Evolutionary conservation across 2,329 filamentous ascomycete species (phyloP), one percentile per base, ranked within the genome.

Genomic region (Cryoendolithus antarcticus): DNA sequence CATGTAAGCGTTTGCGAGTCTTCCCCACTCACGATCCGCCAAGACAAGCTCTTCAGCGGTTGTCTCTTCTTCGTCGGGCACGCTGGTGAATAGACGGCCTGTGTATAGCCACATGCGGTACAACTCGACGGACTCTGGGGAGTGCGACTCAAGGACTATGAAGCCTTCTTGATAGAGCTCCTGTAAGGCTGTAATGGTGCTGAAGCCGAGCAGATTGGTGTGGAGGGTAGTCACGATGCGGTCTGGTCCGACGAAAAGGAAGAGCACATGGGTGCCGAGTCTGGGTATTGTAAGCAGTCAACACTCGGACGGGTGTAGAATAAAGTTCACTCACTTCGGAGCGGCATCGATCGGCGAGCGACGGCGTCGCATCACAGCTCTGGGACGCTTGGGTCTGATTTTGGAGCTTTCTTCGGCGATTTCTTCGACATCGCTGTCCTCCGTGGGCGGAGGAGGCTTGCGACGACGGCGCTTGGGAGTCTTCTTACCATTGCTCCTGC

Each of bases 41-140:
- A 44, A 44, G 4, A 33, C 35, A 11, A 33, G 30, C 4, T 42
- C 35, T 3, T 24, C 31, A 6, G 45, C 30, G 5, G 39, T 35
- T 4, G 41, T 38, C 5, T 32, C 29, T 4, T 39, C 43, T 2
- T 42, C 31, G 31, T 53, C 44, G 2, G 19, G 34, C 3, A 41
- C 9, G 53, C 48, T 3, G 38, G 37, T 19, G 48, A 46, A 3
- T 24, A 45, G 3, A 46, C 37, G 3, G 41, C 40, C 42, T 4
- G 43, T 46, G 39, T 56, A 54, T 2, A 56, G 42, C 38, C 44
- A 55, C 6, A 44, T 30, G 4, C 46, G 35, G 35, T 52, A 55
- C 6, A 53, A 24, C 6, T 37, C 30, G 32, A 55, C 46, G 2
- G 44, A 45, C 7, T 45, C 43, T 1, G 39, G 12, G 13, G 42